Conservation (phyloP, 2,329 filamentous ascomycete genomes). For the Tolypocladium guangdongense region DNA sequence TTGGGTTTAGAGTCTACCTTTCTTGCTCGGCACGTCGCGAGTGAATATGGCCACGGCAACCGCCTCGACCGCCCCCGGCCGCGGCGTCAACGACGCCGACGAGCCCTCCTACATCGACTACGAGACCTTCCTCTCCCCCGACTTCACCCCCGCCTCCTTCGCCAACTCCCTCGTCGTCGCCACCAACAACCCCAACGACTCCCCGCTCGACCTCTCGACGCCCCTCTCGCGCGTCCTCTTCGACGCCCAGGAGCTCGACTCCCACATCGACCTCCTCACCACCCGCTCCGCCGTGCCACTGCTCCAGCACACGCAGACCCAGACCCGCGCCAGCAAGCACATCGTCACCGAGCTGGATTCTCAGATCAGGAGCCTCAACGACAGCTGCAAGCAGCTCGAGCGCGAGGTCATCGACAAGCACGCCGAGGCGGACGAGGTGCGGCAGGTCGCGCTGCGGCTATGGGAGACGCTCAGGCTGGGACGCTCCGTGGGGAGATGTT, state of each 20-base stretch:
- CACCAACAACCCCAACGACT: slow-evolving; percentile 88
- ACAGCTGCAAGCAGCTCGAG: slow-evolving; percentile 77
- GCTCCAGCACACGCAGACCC: slow-evolving; percentile 63
- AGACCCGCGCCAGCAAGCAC: slow-evolving; percentile 59
- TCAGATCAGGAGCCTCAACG: slow-evolving; percentile 69
- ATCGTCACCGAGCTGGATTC: slow-evolving; percentile 69
- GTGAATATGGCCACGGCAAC: neutral
- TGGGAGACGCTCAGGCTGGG: slow-evolving; percentile 72
- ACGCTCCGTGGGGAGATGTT: slow-evolving; percentile 63
- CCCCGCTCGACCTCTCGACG: slow-evolving; percentile 84
- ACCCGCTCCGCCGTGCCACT: slow-evolving; percentile 75
- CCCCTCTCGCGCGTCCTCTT: slow-evolving; percentile 89
- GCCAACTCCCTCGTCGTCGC: slow-evolving; percentile 80
- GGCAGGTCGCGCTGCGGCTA: slow-evolving; percentile 63
- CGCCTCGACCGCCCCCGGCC: neutral
- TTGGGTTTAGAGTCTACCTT: too few species aligned
- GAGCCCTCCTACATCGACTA: slow-evolving; percentile 91
- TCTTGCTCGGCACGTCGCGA: neutral
- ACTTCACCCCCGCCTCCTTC: slow-evolving; percentile 71
- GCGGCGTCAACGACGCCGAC: slow-evolving; percentile 22
- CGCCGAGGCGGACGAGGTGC: slow-evolving; percentile 74
- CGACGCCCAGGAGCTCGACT: slow-evolving; percentile 93
- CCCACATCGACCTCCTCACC: slow-evolving; percentile 83
- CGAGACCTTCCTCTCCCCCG: slow-evolving; percentile 74
- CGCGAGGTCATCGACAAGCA: slow-evolving; percentile 79